Evolutionary conservation across 306 rosid species (phyloP), one percentile per base, ranked within the genome.

Genomic region (Pterocarpus santalinus): DNA sequence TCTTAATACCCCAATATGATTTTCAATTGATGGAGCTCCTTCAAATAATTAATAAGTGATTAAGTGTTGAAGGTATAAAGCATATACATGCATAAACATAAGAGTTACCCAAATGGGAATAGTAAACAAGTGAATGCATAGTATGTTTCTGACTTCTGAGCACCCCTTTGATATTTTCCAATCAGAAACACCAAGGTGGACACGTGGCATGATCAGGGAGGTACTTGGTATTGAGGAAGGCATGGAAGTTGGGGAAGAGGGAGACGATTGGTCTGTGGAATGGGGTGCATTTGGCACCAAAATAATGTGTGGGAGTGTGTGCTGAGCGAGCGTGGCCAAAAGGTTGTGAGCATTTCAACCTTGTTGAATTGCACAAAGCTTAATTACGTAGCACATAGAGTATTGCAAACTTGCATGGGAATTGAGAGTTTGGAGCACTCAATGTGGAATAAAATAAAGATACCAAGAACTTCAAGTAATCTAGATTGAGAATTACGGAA

Each of bases 181-280:
- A 66, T 55, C 68, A 76, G 49, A 55, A 12, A 62, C 67, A 33
- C 3, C 15, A 15, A 5, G 80, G 49, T 44, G 72, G 30, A 61
- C 63, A 83, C 86, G 80, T 89, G 92, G 84, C 81, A 49, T 51
- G 36, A 89, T 85, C 73, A 56, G 52, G 63, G 86, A 81, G 80
- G 85, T 77, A 76, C 8, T 72, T 73, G 86, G 84, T 57, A 77
- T 34, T 66, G 88, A 84, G 78, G 85, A 51, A 65, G 76, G 33
- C 88, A 85, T 89, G 41, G 95, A 81, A 92, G 87, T 89, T 85
- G 81, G 89, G 55, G 86, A 86, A 89, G 87, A 87, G 55, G 84
- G 65, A 83, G 90, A 84, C 88, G 90, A 89, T 81, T 89, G 94
- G 98, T 95, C 98, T 88, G 87, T 61, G 81, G 92, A 95, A 95